Evolutionary conservation across 176 grass and related monocot species (phyloP), one percentile per base, ranked within the genome.

Genomic region (Pontederia paniculata): DNA sequence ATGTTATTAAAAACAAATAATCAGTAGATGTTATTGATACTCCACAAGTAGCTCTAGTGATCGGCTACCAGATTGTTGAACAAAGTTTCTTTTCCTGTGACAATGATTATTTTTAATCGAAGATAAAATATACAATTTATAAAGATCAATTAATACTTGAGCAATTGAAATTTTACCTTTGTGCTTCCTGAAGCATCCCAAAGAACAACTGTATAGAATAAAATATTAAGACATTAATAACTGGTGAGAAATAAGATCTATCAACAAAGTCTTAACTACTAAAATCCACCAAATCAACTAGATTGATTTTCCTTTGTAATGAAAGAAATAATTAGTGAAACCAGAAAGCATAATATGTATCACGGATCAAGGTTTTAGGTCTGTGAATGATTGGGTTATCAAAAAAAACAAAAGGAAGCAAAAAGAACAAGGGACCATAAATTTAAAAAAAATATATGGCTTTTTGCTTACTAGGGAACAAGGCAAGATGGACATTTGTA

Each of bases 151-250:
- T 14, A 79, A 21, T 42, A 41, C 46, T 59, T 74, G 41, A 67
- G 62, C 2, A 16, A 48, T 41, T 37, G 28, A 61, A 69, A 5
- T 63, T 61, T 23, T 79, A 97, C 91, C 91, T 97, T 97, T 97
- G 69, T 97, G 93, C 60, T 84, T 90, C 72, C 88, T 97, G 58
- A 90, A 97, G 75, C 93, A 97, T 64, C 48, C 57, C 72, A 97
- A 78, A 2, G 93, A 97, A 63, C 86, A 97, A 82, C 86, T 97
- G 93, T 77, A 82, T 57, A 9, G 60, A 70, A 31, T 71, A 79
- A 37, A 75, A 31, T 16, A 60, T 16, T 20, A 57, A 23, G 56
- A 22, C 12, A 21, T 45, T 12, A 57, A 21, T 69, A 17, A 48
- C 41, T 21, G 37, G 23, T 52, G 10, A 18, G 42, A 42, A 59